Evolutionary conservation across 2,329 filamentous ascomycete genomes (phyloP).

Genomic region (Colletotrichum graminicola): DNA sequence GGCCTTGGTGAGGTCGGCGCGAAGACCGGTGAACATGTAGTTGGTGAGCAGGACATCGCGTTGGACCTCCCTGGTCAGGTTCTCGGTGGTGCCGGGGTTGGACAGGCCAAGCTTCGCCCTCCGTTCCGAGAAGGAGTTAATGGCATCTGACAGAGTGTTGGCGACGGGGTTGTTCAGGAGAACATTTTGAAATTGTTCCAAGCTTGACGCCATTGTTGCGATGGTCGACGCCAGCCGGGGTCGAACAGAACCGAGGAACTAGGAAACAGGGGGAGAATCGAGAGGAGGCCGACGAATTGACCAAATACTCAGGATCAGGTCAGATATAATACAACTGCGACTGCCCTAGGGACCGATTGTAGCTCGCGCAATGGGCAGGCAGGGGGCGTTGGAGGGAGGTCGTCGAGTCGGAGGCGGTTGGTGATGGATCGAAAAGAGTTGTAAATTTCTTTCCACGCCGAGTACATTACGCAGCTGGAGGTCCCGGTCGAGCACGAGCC

Average conservation of each 20-base stretch:
- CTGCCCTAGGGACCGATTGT: constrained; percentile 29
- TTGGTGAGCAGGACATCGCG: constrained; percentile 97
- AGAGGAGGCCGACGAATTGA: constrained; percentile 42
- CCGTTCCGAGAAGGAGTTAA: constrained; percentile 85
- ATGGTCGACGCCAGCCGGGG: constrained; percentile 46
- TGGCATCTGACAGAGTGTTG: constrained; percentile 78
- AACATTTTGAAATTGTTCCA: constrained; percentile 65
- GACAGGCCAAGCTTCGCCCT: constrained; percentile 88
- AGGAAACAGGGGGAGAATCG: constrained; percentile 43
- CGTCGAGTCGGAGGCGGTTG: constrained; percentile 35
- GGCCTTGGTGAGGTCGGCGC: constrained; percentile 95
- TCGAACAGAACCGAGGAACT: constrained; percentile 46
- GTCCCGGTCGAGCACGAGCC: constrained; percentile 41
- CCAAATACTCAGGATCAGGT: neutral
- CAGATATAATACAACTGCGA: constrained; percentile 25
- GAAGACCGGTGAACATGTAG: constrained; percentile 95
- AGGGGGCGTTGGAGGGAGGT: constrained; percentile 32
- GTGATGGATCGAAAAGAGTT: constrained; percentile 32
- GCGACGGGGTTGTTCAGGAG: constrained; percentile 81
- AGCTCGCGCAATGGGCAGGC: constrained; percentile 39
- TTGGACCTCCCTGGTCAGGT: constrained; percentile 90
- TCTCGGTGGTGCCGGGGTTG: constrained; percentile 94
- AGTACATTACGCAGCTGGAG: constrained; percentile 41
- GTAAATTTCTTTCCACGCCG: constrained; percentile 44
- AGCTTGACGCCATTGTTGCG: constrained; percentile 63